Evolutionary conservation across 2,329 filamentous ascomycete species (phyloP), one percentile per base, ranked within the genome.

Genomic region (Hypocreales sp.): DNA sequence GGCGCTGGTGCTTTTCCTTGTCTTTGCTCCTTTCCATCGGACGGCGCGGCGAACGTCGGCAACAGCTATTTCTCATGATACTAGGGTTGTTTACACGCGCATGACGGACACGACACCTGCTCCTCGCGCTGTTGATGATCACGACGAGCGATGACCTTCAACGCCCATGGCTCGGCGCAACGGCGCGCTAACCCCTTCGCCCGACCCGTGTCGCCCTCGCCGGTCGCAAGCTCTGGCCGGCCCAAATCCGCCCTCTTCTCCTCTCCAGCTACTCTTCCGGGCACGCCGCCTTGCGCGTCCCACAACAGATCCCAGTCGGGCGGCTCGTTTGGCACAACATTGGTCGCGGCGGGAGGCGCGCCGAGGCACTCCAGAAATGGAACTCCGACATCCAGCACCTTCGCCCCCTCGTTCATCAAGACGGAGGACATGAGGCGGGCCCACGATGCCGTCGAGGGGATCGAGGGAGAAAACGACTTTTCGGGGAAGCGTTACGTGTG

Each of bases 401-500:
- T 98, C 58, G 87, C 90, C 20, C 90, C 87, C 3, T 81, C 83
- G 8, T 98, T 98, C 53, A 95, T 98, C 56, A 90, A 87, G 51
- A 72, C 75, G 0, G 84, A 92, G 37, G 81, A 86, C 37, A 60
- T 80, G 51, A 66, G 72, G 39, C 54, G 60, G 20, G 59, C 53
- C 19, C 51, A 62, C 27, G 71, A 74, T 37, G 45, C 59, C 8
- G 66, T 77, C 11, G 63, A 63, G 26, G 79, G 82, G 12, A 84
- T 94, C 33, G 92, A 98, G 55, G 90, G 90, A 36, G 87, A 94
- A 47, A 95, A 94, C 50, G 90, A 98, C 62, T 95, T 98, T 52
- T 98, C 90, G 0, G 92, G 90, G 31, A 95, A 92, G 59, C 73
- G 90, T 60, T 98, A 95, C 61, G 86, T 98, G 37, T 98, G 90